Percentiles rank a stretch among this genome's conserved stretches.
Conservation (phyloP, 306 rosid genomes). For the Adenanthera pavonina region DNA sequence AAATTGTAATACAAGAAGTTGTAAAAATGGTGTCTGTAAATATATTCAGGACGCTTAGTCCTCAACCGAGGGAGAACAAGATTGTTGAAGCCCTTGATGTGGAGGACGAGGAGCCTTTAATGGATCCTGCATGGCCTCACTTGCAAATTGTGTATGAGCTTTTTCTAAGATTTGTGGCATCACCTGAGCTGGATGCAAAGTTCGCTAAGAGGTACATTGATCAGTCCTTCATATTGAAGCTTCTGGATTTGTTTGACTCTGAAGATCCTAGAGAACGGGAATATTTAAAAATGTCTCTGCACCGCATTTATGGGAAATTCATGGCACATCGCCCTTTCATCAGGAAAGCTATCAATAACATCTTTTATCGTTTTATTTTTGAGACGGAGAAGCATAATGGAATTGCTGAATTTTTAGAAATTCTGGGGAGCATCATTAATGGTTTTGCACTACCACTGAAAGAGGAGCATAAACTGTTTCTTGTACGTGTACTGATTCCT, state of each 20-base stretch:
- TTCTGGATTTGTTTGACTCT: conserved; percentile 72
- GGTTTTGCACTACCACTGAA: conserved; percentile 72
- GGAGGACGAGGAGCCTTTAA: conserved; percentile 73
- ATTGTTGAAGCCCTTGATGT: conserved; percentile 61
- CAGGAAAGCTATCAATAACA: conserved; percentile 65
- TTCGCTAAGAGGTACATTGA: conserved; percentile 68
- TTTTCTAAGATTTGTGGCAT: conserved; percentile 66
- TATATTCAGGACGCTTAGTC: conserved; percentile 62
- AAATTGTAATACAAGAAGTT: conserved; percentile 61
- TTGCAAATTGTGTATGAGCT: conserved; percentile 71
- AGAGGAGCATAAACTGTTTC: conserved; percentile 77
- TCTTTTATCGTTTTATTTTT: conserved; percentile 62
- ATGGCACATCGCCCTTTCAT: conserved; percentile 78
- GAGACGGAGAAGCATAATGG: conserved; percentile 83
- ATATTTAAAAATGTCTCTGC: conserved; percentile 66
- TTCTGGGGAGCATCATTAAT: conserved; percentile 63
- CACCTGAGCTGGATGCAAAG: conserved; percentile 70
- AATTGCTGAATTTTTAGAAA: conserved; percentile 43
- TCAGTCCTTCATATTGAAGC: conserved; percentile 63
- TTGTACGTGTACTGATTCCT: conserved; percentile 64
- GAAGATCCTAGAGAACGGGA: conserved; percentile 76
- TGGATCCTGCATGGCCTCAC: conserved; percentile 80
- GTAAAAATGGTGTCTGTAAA: conserved; percentile 64
- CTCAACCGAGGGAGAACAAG: conserved; percentile 65
- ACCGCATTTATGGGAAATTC: conserved; percentile 55